A percentile compares a stretch with the other conserved stretches of the same genome.
Evolutionary conservation across 352 stramenopile species (phyloP).

Genomic region (Hyaloperonospora arabidopsidis): DNA sequence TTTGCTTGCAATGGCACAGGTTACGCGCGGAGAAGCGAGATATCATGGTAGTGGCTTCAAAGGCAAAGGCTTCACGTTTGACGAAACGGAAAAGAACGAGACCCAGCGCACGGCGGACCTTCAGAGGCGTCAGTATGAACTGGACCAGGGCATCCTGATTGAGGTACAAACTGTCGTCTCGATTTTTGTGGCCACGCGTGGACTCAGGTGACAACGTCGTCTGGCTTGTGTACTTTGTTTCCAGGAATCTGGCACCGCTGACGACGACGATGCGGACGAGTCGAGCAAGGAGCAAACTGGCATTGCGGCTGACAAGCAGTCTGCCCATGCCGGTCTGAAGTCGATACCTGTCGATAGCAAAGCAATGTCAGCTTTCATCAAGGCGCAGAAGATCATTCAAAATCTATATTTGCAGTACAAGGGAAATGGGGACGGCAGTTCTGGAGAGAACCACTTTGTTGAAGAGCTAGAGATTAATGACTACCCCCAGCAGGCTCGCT

Average conservation of each 20-base stretch:
- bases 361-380: conserved; percentile 65
- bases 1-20: conserved; percentile 27
- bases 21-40: conserved; percentile 91
- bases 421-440: conserved; percentile 33
- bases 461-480: conserved; percentile 93
- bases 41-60: conserved; percentile 95
- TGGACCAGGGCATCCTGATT: conserved; percentile 77
- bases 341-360: conserved; percentile 39
- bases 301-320: conserved; percentile 15
- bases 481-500: conserved; percentile 87
- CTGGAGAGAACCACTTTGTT: conserved; percentile 61
- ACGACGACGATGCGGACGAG: conserved; percentile 54
- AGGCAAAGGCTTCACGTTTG: conserved; percentile 97
- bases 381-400: conserved; percentile 80
- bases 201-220: not conserved
- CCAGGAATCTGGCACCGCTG: conserved; percentile 41
- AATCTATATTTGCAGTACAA: conserved; percentile 78
- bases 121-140: conserved; percentile 86
- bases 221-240: not conserved
- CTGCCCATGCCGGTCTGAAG: conserved; percentile 13
- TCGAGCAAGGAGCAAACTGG: conserved; percentile 18
- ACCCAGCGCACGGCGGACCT: conserved; percentile 89
- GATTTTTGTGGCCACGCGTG: not conserved
- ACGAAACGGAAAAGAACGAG: conserved; percentile 95
- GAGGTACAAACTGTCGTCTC: conserved; percentile 31